These are phyloP conservation scores for Neurospora sp. DNA, from an alignment of 495 filamentous ascomycete genomes.

Conservation along the genomic window DNA sequence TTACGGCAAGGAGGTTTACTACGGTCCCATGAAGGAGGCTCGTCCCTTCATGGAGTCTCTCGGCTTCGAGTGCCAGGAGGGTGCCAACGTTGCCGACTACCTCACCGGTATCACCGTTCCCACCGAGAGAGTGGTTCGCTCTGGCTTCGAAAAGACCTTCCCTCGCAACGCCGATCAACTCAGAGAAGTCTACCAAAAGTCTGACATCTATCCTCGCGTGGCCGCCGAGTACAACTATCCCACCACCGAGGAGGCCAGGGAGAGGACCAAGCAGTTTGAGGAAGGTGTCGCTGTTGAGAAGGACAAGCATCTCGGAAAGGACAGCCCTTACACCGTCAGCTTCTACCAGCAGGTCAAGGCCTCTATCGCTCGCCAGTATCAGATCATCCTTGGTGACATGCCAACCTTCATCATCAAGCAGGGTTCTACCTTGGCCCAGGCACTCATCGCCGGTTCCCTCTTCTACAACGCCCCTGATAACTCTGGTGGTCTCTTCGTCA, in stretches of 20 bases:
- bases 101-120: constrained; percentile 35
- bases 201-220: constrained; percentile 26
- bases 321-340: constrained; percentile 43
- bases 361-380: constrained; percentile 43
- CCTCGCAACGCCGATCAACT: constrained; percentile 37
- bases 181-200: constrained; percentile 31
- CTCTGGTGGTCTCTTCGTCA: constrained; percentile 40
- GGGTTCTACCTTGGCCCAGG: constrained; percentile 46
- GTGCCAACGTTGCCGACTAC: constrained; percentile 51
- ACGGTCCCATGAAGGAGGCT: constrained; percentile 43
- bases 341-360: constrained; percentile 47
- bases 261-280: constrained; percentile 40
- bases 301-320: constrained; percentile 26
- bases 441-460: constrained; percentile 63
- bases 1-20: constrained; percentile 54
- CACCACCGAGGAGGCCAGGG: constrained; percentile 28
- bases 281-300: constrained; percentile 38
- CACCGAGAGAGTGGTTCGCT: constrained; percentile 13
- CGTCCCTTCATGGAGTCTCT: constrained; percentile 44
- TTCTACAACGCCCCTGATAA: constrained; percentile 63
- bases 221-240: constrained; percentile 42
- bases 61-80: constrained; percentile 39
- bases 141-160: constrained; percentile 29
- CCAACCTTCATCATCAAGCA: constrained; percentile 50
- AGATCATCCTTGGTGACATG: constrained; percentile 52